Conservation (phyloP, 2,329 filamentous ascomycete species). For the Calonectria naviculata region DNA sequence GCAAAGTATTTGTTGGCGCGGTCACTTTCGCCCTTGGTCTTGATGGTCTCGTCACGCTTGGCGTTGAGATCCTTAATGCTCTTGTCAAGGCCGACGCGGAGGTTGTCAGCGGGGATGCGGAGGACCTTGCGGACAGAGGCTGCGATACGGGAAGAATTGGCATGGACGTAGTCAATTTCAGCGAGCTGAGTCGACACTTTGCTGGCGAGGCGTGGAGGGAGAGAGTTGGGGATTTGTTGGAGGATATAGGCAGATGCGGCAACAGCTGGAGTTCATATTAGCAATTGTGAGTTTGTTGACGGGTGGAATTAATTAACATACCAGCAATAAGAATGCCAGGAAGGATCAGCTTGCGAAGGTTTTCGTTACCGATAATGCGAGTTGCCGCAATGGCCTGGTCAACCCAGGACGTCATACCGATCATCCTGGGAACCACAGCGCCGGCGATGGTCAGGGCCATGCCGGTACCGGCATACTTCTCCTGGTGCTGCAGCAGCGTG, state of each 20-base stretch:
- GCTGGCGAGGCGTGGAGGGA: conserved; percentile 84
- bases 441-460: conserved; percentile 94
- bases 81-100: conserved; percentile 84
- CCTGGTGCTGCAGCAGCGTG: conserved; percentile 86
- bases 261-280: conserved; percentile 63
- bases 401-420: conserved; percentile 89
- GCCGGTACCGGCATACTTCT: conserved; percentile 93
- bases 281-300: not conserved
- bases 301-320: conserved; percentile 60
- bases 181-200: conserved; percentile 87
- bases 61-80: conserved; percentile 85
- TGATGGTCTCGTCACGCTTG: conserved; percentile 85
- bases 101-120: conserved; percentile 85
- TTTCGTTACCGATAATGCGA: conserved; percentile 84
- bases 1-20: conserved; percentile 90
- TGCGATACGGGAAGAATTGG: conserved; percentile 86
- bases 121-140: conserved; percentile 89
- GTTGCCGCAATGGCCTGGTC: conserved; percentile 86
- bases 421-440: conserved; percentile 82
- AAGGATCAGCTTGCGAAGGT: conserved; percentile 81
- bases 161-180: conserved; percentile 91
- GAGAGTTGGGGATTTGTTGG: conserved; percentile 86
- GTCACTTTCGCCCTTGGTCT: conserved; percentile 85
- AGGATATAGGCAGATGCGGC: conserved; percentile 85
- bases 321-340: conserved; percentile 83